Conservation (phyloP, 805 yeast species). For the Osmozyma mogii region DNA sequence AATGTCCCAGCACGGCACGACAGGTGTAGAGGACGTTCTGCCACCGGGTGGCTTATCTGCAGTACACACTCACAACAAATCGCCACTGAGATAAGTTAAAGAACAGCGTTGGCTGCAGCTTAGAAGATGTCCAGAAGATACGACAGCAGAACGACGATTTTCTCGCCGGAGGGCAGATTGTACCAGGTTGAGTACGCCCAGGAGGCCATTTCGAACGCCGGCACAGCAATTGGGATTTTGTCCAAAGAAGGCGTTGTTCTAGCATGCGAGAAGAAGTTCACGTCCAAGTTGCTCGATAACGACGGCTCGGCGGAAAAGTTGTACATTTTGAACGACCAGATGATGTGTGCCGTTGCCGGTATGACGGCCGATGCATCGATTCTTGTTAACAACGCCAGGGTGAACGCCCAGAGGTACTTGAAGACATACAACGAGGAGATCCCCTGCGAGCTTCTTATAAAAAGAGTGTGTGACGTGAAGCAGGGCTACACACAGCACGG, state of each 20-base stretch:
- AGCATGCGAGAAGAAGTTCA: constrained; percentile 95
- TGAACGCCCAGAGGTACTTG: constrained; percentile 74
- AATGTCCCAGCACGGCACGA: no score
- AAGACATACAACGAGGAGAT: constrained; percentile 85
- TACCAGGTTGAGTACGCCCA: constrained; percentile 97
- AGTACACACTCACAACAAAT: no score
- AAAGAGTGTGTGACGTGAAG: constrained; percentile 82
- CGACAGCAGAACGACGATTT: constrained; percentile 97
- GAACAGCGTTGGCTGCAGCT: no score
- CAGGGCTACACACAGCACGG: constrained; percentile 99
- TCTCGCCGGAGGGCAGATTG: constrained; percentile 97
- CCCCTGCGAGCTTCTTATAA: constrained; percentile 88
- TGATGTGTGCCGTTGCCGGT: constrained; percentile 94
- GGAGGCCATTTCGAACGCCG: constrained; percentile 81
- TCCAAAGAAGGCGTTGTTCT: constrained; percentile 83
- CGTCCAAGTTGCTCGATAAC: constrained; percentile 86
- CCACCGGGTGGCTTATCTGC: no score
- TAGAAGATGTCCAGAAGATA: constrained; percentile 97
- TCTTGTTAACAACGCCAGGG: constrained; percentile 79
- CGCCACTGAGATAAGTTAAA: no score
- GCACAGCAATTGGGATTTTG: constrained; percentile 73
- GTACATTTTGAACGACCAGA: constrained; percentile 71
- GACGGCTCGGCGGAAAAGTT: constrained; percentile 91
- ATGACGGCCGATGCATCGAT: constrained; percentile 96
- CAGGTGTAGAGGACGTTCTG: no score